A percentile compares a stretch with the other conserved stretches of the same genome.
Conservation (phyloP, 2,329 filamentous ascomycete species). For the Diaporthe citrichinensis region DNA sequence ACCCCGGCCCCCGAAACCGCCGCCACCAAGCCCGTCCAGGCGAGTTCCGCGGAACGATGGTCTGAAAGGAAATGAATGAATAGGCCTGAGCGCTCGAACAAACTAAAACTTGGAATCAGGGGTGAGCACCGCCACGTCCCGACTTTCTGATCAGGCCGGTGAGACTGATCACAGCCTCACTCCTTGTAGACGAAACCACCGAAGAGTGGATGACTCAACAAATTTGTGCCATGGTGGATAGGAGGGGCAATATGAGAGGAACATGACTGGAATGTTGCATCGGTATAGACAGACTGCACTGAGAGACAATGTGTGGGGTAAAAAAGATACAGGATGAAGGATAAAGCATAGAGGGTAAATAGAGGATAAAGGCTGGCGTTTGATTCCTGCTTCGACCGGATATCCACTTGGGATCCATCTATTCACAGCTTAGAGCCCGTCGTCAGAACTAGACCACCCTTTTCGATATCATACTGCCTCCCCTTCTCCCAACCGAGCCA, state of each 20-base stretch:
- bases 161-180: not conserved
- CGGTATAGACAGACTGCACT: not conserved
- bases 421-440: conserved; percentile 60
- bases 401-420: not conserved
- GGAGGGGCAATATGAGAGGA: too few species aligned
- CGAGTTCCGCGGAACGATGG: not conserved
- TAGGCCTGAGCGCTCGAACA: too few species aligned
- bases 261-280: not conserved
- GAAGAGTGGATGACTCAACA: not conserved
- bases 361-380: not conserved
- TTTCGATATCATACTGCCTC: conserved; percentile 77
- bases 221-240: not conserved
- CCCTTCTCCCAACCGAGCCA: conserved; percentile 87
- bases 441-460: conserved; percentile 68
- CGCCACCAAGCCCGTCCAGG: conserved; percentile 45
- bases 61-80: not conserved
- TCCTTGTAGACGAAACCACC: not conserved
- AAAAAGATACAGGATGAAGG: not conserved
- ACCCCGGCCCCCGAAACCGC: conserved; percentile 55
- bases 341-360: not conserved
- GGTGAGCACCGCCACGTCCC: not conserved
- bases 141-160: not conserved
- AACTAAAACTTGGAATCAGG: not conserved
- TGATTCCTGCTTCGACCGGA: not conserved
- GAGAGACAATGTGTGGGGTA: not conserved